These are phyloP conservation scores for Hanseniaspora clermontiae DNA, from an alignment of 805 yeast genomes.

Conservation along the genomic window DNA sequence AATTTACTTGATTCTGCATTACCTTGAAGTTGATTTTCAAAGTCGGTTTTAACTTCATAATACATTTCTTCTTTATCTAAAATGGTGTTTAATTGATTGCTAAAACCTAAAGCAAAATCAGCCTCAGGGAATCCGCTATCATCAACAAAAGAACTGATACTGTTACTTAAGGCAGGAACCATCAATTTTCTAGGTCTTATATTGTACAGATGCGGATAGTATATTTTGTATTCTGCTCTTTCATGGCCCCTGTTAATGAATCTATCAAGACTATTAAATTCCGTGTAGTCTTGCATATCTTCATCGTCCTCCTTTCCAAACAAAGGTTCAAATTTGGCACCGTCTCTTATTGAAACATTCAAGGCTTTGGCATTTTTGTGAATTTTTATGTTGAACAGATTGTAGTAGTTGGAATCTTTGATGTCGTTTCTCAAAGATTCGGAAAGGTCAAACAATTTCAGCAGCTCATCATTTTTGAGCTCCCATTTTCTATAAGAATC, in stretches of 20 bases:
- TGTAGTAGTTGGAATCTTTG: slow-evolving; percentile 45
- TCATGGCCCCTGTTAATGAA: slow-evolving; percentile 67
- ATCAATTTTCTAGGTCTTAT: slow-evolving; percentile 56
- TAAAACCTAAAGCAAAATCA: slow-evolving; percentile 35
- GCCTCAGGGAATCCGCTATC: slow-evolving; percentile 34
- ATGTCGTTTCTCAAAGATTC: slow-evolving; percentile 56
- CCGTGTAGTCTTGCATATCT: slow-evolving; percentile 58
- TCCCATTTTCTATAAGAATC: slow-evolving; percentile 63
- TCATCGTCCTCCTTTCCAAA: slow-evolving; percentile 53
- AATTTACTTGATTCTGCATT: slow-evolving; percentile 27
- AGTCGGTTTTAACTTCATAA: slow-evolving; percentile 23
- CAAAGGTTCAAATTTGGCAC: slow-evolving; percentile 88
- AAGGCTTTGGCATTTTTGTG: slow-evolving; percentile 86
- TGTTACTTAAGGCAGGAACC: slow-evolving; percentile 51
- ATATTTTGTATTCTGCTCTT: slow-evolving; percentile 72
- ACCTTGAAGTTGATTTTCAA: slow-evolving; percentile 22
- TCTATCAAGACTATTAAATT: slow-evolving; percentile 79
- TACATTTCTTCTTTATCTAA: slow-evolving; percentile 16
- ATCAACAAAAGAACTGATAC: slow-evolving; percentile 40
- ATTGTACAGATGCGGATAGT: slow-evolving; percentile 76
- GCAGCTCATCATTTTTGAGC: slow-evolving; percentile 47
- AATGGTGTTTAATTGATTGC: slow-evolving; percentile 41
- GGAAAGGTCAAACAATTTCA: slow-evolving; percentile 52
- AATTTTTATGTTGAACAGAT: slow-evolving; percentile 64
- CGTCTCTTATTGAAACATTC: slow-evolving; percentile 81